Conservation (phyloP, 495 filamentous ascomycete genomes). For the Penicillium chermesinum region DNA sequence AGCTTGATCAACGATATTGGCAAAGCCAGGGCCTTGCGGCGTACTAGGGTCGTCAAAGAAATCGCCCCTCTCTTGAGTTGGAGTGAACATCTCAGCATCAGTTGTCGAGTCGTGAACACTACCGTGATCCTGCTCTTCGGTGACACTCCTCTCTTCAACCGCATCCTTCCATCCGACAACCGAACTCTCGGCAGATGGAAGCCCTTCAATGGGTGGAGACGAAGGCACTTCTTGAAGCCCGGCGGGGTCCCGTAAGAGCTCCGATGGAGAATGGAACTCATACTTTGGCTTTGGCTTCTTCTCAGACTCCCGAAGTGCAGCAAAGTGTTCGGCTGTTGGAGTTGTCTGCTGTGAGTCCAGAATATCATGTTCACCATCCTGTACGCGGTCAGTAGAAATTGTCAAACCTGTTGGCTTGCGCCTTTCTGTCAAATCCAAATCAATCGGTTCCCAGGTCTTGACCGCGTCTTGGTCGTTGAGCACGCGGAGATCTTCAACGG, state of each 20-base stretch:
- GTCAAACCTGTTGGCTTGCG: slow-evolving; percentile 18
- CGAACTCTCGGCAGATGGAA: slow-evolving; percentile 38
- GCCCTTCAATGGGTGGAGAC: slow-evolving; percentile 20
- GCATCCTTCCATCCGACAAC: slow-evolving; percentile 21
- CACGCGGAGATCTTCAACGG: slow-evolving; percentile 37
- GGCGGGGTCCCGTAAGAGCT: slow-evolving; percentile 36
- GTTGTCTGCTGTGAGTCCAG: slow-evolving; percentile 26
- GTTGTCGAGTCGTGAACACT: slow-evolving; percentile 2
- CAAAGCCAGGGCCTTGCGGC: slow-evolving; percentile 15
- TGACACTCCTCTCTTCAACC: not conserved
- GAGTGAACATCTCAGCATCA: slow-evolving; percentile 11
- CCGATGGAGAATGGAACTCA: slow-evolving; percentile 45
- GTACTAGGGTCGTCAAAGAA: not conserved
- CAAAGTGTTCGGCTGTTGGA: slow-evolving; percentile 18
- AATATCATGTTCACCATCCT: slow-evolving; percentile 12
- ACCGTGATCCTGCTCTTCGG: slow-evolving; percentile 9
- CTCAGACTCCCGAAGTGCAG: not conserved
- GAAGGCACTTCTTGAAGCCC: slow-evolving; percentile 23
- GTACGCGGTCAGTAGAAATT: slow-evolving; percentile 17
- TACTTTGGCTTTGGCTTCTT: slow-evolving; percentile 35
- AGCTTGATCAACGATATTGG: slow-evolving; percentile 26
- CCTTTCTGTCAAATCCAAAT: slow-evolving; percentile 16
- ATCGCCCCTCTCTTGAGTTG: slow-evolving; percentile 16
- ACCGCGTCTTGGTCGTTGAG: slow-evolving; percentile 26
- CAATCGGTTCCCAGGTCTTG: slow-evolving; percentile 30